phyloP scores from a whole-genome alignment of 1,284 basidiomycete genomes.

The Moniliophthora roreri region DNA sequence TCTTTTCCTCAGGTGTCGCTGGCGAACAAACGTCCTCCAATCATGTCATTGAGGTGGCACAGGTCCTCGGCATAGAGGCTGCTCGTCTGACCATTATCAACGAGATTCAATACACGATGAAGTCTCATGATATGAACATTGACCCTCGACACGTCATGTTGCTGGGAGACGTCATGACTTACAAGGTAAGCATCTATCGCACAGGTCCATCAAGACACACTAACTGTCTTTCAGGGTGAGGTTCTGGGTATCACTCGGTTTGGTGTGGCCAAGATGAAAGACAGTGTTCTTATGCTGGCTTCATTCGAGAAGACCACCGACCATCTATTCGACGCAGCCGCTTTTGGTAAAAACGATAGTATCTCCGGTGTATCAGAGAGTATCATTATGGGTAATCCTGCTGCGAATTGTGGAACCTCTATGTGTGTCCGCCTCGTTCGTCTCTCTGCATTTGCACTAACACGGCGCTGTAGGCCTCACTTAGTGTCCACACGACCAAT shows the following conservation, averaged over 20 bases:
- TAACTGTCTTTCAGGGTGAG: slow-evolving; percentile 67
- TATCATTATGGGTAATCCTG: slow-evolving; percentile 99
- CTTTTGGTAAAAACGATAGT: slow-evolving; percentile 93
- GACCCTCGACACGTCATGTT: slow-evolving; percentile 99
- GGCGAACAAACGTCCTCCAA: slow-evolving; percentile 94
- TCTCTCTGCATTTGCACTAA: background rate
- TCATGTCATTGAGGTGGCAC: slow-evolving; percentile 95
- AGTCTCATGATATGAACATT: slow-evolving; percentile 96
- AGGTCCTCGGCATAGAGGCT: slow-evolving; percentile 97
- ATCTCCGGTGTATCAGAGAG: slow-evolving; percentile 98
- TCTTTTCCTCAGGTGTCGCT: slow-evolving; percentile 67
- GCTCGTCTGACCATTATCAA: slow-evolving; percentile 94
- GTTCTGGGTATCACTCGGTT: slow-evolving; percentile 98
- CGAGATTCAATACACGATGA: slow-evolving; percentile 98
- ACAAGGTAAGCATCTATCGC: slow-evolving; percentile 65
- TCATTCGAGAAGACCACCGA: slow-evolving; percentile 99
- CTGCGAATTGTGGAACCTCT: slow-evolving; percentile 92
- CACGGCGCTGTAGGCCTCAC: slow-evolving; percentile 9
- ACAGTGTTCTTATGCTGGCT: slow-evolving; percentile 98
- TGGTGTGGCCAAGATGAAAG: slow-evolving; percentile 99
- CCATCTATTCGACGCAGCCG: slow-evolving; percentile 97
- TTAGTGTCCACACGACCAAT: slow-evolving; percentile 25
- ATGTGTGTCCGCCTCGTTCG: slow-evolving; percentile 60
- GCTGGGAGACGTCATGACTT: slow-evolving; percentile 97
- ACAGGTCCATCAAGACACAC: slow-evolving; percentile 1